Evolutionary conservation across 2,329 filamentous ascomycete species (phyloP).

Genomic region (Didymella pomorum): DNA sequence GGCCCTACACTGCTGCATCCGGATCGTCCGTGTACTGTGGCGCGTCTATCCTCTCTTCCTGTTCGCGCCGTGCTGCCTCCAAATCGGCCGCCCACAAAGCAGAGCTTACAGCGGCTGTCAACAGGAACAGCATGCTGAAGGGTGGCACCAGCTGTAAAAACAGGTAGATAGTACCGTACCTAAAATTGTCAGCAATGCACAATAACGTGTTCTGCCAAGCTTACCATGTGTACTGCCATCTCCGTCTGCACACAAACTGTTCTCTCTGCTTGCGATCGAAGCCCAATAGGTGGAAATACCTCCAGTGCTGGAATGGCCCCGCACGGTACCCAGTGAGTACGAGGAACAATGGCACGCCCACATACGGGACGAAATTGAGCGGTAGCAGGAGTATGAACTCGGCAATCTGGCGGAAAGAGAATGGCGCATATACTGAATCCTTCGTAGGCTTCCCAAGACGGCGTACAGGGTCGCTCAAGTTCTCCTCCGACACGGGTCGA

Average conservation of each 20-base stretch:
- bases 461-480: conserved; percentile 72
- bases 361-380: conserved; percentile 84
- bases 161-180: conserved; percentile 85
- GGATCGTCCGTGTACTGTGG: conserved; percentile 45
- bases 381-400: conserved; percentile 75
- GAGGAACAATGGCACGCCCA: conserved; percentile 86
- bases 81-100: conserved; percentile 86
- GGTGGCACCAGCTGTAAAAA: conserved; percentile 86
- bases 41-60: conserved; percentile 31
- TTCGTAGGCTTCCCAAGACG: conserved; percentile 83
- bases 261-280: conserved; percentile 78
- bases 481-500: conserved; percentile 71
- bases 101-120: conserved; percentile 85
- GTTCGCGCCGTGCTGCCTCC: conserved; percentile 58
- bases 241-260: conserved; percentile 69
- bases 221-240: conserved; percentile 86
- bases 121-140: conserved; percentile 90
- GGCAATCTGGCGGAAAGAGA: conserved; percentile 87
- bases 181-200: conserved; percentile 38
- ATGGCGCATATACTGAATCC: conserved; percentile 82
- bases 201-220: conserved; percentile 2
- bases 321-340: conserved; percentile 85
- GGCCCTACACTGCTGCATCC: conserved; percentile 29
- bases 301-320: conserved; percentile 88
- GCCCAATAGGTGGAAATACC: conserved; percentile 84